Evolutionary conservation across 2,329 filamentous ascomycete genomes (phyloP).

Genomic region (Hymenoscyphus albidus): DNA sequence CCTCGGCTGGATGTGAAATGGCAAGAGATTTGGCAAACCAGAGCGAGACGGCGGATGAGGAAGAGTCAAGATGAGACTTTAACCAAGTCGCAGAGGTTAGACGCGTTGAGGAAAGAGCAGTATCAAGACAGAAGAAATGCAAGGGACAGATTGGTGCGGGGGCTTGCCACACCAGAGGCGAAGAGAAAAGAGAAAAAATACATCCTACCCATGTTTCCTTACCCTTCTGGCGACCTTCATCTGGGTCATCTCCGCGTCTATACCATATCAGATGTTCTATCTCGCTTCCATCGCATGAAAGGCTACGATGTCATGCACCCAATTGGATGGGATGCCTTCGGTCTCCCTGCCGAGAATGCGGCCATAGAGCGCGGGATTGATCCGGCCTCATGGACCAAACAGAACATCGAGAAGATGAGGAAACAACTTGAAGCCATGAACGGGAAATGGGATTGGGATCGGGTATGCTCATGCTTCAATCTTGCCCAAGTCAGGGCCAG

Average conservation of each 20-base stretch:
- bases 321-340: constrained; percentile 96
- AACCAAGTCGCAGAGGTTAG: no score
- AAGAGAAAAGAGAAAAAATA: constrained; percentile 47
- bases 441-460: constrained; percentile 76
- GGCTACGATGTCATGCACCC: constrained; percentile 75
- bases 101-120: neutral
- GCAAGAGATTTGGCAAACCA: constrained; percentile 23
- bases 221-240: constrained; percentile 82
- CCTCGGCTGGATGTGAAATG: constrained; percentile 30
- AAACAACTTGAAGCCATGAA: constrained; percentile 75
- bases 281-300: constrained; percentile 70
- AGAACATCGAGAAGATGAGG: constrained; percentile 84
- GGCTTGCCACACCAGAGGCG: neutral
- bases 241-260: constrained; percentile 86
- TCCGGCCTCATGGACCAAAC: constrained; percentile 72
- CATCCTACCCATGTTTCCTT: constrained; percentile 89
- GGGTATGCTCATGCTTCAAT: constrained; percentile 51
- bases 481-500: neutral
- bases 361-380: constrained; percentile 78
- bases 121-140: neutral
- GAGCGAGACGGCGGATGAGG: neutral
- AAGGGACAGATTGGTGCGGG: neutral
- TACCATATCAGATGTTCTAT: constrained; percentile 82
- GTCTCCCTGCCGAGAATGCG: constrained; percentile 85
- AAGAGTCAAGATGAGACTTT: neutral